Base-by-base conservation (phyloP, 164 flowering plant species). In the Nelumbo lutea region DNA sequence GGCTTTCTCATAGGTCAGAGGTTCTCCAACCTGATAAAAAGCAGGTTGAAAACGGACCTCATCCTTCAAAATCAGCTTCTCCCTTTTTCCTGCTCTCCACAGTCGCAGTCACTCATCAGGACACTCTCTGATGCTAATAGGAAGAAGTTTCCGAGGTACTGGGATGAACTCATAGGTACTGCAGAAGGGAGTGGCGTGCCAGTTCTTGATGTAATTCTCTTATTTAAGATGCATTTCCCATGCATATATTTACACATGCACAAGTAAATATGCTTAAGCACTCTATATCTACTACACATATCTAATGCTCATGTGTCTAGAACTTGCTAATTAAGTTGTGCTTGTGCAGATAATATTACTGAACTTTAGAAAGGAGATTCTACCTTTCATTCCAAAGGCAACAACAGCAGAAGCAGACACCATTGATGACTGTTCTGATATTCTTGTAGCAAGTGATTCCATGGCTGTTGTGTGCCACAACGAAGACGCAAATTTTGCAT, bases 351-450 rank as follows among this genome's bases (percentile, higher is more conserved):
- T 88, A 71, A 76, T 84, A 70, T 73, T 87, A 58, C 72, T 90
- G 60, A 92, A 90, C 79, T 92, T 90, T 74, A 83, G 96, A 82
- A 92, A 92, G 75, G 97, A 92, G 76, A 86, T 87, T 59, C 84
- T 90, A 46, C 90, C 96, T 9, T 90, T 90, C 61, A 27, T 92
- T 51, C 74, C 87, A 4, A 82, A 83, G 68, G 58, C 64, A 10
- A 78, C 4, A 50, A 47, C 14, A 27, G 13, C 70, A 0, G 46
- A 46, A 14, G 62, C 64, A 11, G 88, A 83, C 9, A 58, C 70
- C 6, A 9, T 72, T 52, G 88, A 85, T 63, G 95, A 91, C 62
- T 90, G 94, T 65, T 88, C 94, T 10, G 91, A 87, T 81, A 77
- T 92, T 68, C 87, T 90, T 46, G 82, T 91, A 43, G 88, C 85